These are phyloP conservation scores for Suillus hirtellus DNA, from an alignment of 768 basidiomycete genomes.

Conservation along the genomic window DNA sequence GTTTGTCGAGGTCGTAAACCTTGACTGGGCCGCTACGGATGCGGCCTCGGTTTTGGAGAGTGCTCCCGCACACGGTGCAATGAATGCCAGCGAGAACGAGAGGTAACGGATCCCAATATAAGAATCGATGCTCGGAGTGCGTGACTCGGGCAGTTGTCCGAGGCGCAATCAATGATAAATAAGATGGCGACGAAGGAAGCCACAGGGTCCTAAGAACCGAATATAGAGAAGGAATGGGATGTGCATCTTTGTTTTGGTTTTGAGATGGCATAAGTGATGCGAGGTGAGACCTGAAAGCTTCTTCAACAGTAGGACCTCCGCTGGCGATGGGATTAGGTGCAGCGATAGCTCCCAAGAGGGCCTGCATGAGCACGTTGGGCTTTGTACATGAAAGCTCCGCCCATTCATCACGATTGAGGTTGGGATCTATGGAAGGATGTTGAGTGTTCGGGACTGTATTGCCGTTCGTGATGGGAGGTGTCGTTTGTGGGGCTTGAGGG, in stretches of 20 bases:
- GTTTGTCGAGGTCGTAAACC: slow-evolving; percentile 75
- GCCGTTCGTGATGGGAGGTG: slow-evolving; percentile 27
- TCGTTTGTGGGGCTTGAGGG: slow-evolving; percentile 25
- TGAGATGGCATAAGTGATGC: slow-evolving; percentile 57
- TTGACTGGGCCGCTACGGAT: slow-evolving; percentile 76
- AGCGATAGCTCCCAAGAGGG: slow-evolving; percentile 57
- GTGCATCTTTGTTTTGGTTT: slow-evolving; percentile 41
- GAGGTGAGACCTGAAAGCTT: slow-evolving; percentile 78
- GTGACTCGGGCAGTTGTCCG: slow-evolving; percentile 59
- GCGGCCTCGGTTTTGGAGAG: slow-evolving; percentile 66
- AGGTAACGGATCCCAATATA: slow-evolving; percentile 88
- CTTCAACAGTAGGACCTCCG: slow-evolving; percentile 66
- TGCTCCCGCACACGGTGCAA: slow-evolving; percentile 63
- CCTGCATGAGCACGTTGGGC: slow-evolving; percentile 55
- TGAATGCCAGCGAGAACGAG: slow-evolving; percentile 81
- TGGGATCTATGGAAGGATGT: slow-evolving; percentile 47
- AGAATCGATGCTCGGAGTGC: slow-evolving; percentile 72
- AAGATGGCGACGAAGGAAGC: slow-evolving; percentile 77
- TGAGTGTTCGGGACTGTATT: slow-evolving; percentile 17
- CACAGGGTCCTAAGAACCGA: slow-evolving; percentile 82
- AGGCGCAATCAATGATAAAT: slow-evolving; percentile 75
- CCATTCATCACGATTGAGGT: slow-evolving; percentile 64
- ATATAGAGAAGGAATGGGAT: slow-evolving; percentile 69
- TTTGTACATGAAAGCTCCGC: slow-evolving; percentile 55
- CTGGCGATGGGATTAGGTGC: slow-evolving; percentile 64